Base-by-base conservation (phyloP, 2,329 filamentous ascomycete genomes). In the Trichoderma atroviride region DNA sequence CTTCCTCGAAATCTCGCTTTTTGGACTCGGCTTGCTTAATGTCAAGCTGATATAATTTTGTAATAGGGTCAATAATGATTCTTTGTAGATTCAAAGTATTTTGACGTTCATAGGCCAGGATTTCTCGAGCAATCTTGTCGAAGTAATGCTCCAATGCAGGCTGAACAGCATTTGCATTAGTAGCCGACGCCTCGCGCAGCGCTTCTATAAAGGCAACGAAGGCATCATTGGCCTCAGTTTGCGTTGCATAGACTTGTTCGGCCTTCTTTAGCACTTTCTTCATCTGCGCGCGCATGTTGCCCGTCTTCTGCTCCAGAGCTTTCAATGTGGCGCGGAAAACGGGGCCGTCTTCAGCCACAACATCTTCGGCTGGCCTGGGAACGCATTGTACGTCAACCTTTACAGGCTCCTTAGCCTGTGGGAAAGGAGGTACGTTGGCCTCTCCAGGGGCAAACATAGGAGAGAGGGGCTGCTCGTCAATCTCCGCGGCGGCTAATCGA, bases 1-100 rank as follows among this genome's bases (percentile, higher is more conserved):
- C 96, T 76, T 99, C 96, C 73, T 99, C 96, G 75, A 99, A 99
- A 74, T 98, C 96, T 73, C 96, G 93, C 81, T 96, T 97, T 83
- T 99, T 99, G 52, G 92, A 86, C 77, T 99, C 96, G 31, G 95
- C 96, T 79, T 97, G 94, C 80, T 99, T 99, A 83, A 99, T 98
- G 76, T 99, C 96, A 72, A 95, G 86, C 71, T 93, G 93, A 80
- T 99, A 99, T 16, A 99, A 84, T 80, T 93, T 97, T 73, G 88
- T 90, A 73, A 99, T 87, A 0, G 96, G 96, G 55, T 99, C 96
- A 73, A 99, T 97, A 76, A 99, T 94, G 65, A 97, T 91, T 77
- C 90, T 95, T 76, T 97, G 94, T 40, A 99, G 85, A 75, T 97
- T 95, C 50, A 83, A 75, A 0, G 92, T 90, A 77, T 97, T 98